Base-by-base conservation (phyloP, 2,329 filamentous ascomycete species). In the Stagonosporopsis rhizophila region DNA sequence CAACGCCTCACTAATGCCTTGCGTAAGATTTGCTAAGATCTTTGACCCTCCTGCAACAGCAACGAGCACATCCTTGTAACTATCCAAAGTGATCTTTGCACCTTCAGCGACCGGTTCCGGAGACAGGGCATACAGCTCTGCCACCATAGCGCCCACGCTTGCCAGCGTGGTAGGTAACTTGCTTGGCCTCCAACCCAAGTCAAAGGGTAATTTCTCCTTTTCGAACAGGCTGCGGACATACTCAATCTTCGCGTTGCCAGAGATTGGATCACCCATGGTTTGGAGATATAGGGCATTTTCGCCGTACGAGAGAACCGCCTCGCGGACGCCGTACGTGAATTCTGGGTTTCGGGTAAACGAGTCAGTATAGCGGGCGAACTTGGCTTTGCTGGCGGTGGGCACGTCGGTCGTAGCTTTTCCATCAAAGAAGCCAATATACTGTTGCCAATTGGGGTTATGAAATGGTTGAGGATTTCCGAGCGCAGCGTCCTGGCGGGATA, bases 281-380 rank as follows among this genome's bases (percentile, higher is more conserved):
- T 58, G 52, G 2, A 66, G 32, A 22, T 60, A 61, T 2, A 66
- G 1, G 0, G 64, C 58, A 17, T 66, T 66, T 20, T 66, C 64
- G 0, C 61, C 64, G 41, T 61, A 63, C 34, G 56, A 59, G 2
- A 66, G 25, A 2, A 65, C 34, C 1, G 56, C 53, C 5, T 66
- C 64, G 0, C 61, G 44, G 0, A 38, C 0, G 0, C 64, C 64
- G 32, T 65, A 66, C 2, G 38, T 45, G 8, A 66, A 61, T 2
- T 54, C 22, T 1, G 62, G 60, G 23, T 66, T 66, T 6, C 20
- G 42, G 5, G 41, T 46, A 11, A 59, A 28, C 9, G 53, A 59
- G 30, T 66, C 60, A 6, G 44, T 41, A 12, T 56, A 61, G 1
- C 62, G 25, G 0, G 60, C 54, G 7, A 46, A 63, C 44, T 65